Percentiles rank a stretch among this genome's conserved stretches.
These are phyloP conservation scores for Sugiyamaella smithiae DNA, from an alignment of 805 yeast species.

Conservation along the genomic window DNA sequence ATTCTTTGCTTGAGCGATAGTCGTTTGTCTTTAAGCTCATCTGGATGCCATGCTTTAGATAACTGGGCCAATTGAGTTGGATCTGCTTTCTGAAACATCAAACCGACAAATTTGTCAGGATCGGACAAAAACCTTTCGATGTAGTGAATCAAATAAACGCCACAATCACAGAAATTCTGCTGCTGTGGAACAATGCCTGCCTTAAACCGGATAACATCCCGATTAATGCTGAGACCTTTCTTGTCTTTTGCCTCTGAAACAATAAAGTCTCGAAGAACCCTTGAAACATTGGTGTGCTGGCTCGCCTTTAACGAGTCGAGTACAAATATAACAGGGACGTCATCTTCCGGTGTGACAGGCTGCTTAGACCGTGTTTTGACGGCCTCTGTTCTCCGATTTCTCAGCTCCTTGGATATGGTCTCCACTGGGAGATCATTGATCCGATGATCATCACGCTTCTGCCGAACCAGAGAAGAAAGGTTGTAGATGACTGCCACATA, in stretches of 20 bases:
- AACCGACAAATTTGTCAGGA: conserved; percentile 28
- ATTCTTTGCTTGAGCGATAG: neutral
- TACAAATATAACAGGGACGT: conserved; percentile 46
- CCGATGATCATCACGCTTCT: conserved; percentile 3
- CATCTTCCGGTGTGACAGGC: neutral
- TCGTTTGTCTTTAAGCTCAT: neutral
- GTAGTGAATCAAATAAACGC: conserved; percentile 75
- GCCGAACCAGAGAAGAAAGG: conserved; percentile 29
- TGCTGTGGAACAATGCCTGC: conserved; percentile 73
- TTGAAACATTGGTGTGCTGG: conserved; percentile 22
- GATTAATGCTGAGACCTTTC: conserved; percentile 46
- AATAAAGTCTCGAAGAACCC: conserved; percentile 57
- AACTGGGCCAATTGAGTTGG: neutral
- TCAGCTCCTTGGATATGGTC: neutral
- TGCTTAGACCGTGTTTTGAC: neutral
- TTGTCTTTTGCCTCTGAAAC: conserved; percentile 68
- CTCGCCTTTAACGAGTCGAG: conserved; percentile 66
- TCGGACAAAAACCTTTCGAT: conserved; percentile 31
- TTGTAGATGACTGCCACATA: conserved; percentile 70
- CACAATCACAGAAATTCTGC: conserved; percentile 89
- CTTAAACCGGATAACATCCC: conserved; percentile 46
- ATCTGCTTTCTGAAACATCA: conserved; percentile 11
- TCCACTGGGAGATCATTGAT: neutral
- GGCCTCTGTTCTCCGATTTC: neutral
- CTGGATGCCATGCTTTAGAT: conserved; percentile 3